A percentile compares a stretch with the other conserved stretches of the same genome.
These are phyloP conservation scores for Leccinum aurantiacum DNA, from an alignment of 768 basidiomycete species.

Conservation along the genomic window DNA sequence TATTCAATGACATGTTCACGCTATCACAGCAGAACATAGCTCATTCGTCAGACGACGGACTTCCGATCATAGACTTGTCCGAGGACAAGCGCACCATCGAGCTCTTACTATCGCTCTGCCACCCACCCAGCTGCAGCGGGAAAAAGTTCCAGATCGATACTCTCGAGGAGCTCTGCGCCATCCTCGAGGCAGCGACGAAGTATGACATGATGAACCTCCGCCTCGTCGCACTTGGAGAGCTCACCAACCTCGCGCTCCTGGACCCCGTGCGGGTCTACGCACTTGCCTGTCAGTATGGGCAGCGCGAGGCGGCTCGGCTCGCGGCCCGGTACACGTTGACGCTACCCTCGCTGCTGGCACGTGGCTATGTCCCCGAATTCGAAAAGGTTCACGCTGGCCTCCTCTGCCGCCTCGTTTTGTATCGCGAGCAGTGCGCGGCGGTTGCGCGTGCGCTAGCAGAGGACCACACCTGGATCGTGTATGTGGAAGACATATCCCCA, in stretches of 20 bases:
- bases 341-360: slow-evolving; percentile 1
- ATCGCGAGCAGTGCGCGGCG: slow-evolving; percentile 6
- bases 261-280: slow-evolving; percentile 12
- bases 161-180: slow-evolving; percentile 3
- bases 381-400: slow-evolving; percentile 12
- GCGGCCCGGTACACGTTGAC: slow-evolving; percentile 13
- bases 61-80: slow-evolving; percentile 9
- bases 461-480: slow-evolving; percentile 13
- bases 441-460: slow-evolving; percentile 1
- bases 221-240: slow-evolving; percentile 1
- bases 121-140: slow-evolving; percentile 1
- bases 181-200: slow-evolving; percentile 15
- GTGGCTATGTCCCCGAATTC: slow-evolving; percentile 8
- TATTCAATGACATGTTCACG: slow-evolving; percentile 18
- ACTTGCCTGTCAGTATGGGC: slow-evolving; percentile 13
- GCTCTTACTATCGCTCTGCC: slow-evolving; percentile 12
- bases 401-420: slow-evolving; percentile 8
- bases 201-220: slow-evolving; percentile 17
- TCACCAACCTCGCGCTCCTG: background rate
- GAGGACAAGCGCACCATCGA: slow-evolving; percentile 12
- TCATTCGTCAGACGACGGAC: background rate
- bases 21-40: slow-evolving; percentile 6
- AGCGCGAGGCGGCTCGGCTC: background rate
- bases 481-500: too few relatives aligned
- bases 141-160: background rate